These are phyloP conservation scores for Colletotrichum costaricense DNA, from an alignment of 2,329 filamentous ascomycete genomes.

Conservation along the genomic window DNA sequence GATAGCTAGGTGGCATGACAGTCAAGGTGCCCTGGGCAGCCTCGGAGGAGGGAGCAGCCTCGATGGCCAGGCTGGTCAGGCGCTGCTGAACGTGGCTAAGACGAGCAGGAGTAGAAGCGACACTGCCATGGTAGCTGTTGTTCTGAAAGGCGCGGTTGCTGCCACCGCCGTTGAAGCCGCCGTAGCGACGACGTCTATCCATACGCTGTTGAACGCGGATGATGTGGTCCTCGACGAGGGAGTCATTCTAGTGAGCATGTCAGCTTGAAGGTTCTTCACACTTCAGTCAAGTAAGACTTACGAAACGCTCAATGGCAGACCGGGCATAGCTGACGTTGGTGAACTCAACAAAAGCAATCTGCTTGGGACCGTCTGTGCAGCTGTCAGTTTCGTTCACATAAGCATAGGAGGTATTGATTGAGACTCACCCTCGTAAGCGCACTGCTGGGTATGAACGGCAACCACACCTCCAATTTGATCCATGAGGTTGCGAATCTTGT, in stretches of 20 bases:
- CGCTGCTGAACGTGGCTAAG: not conserved
- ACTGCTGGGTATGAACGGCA: constrained; percentile 42
- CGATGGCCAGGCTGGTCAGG: constrained; percentile 21
- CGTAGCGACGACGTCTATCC: constrained; percentile 17
- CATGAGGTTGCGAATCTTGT: constrained; percentile 50
- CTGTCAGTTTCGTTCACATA: not conserved
- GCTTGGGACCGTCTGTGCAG: constrained; percentile 27
- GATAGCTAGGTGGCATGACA: not conserved
- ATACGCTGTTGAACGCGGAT: constrained; percentile 50
- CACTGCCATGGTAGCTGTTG: constrained; percentile 1
- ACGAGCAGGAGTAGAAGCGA: constrained; percentile 26
- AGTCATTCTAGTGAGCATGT: constrained; percentile 45
- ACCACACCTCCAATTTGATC: constrained; percentile 51
- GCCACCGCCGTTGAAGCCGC: not conserved
- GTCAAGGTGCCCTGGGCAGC: constrained; percentile 11
- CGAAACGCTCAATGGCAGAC: constrained; percentile 44
- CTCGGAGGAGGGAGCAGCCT: constrained; percentile 14
- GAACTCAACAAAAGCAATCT: constrained; percentile 55
- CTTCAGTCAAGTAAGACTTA: constrained; percentile 41
- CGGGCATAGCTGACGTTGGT: constrained; percentile 49
- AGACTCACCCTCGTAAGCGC: constrained; percentile 23
- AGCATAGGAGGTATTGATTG: not conserved
- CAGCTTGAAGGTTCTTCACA: not conserved
- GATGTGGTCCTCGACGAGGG: constrained; percentile 43
- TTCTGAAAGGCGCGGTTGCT: not conserved